Base-by-base conservation (phyloP, 805 yeast species). In the Myxozyma udenii region DNA sequence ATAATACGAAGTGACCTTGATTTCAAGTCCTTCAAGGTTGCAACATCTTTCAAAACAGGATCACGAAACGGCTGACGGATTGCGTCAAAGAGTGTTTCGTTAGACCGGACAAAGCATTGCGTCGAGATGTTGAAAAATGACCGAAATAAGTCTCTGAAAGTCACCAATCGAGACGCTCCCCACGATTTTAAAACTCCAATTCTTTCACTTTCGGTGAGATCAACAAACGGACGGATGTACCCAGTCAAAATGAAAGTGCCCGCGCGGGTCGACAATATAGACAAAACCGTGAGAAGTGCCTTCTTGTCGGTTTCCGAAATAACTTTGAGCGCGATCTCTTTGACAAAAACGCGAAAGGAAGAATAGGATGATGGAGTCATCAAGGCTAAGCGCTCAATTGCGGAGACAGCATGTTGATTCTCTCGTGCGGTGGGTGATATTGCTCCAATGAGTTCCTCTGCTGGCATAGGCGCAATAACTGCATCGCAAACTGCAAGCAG, bases 81-180 rank as follows among this genome's bases (percentile, higher is more conserved):
- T n/a, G 74, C 74, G 51, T 65, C 58, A 35, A 62, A 57, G 53
- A 72, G 73, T 28, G 70, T 49, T 1, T 68, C 71, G 6, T 72
- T 71, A 19, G 63, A 40, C 14, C 60, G 52, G 3, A 62, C 57
- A 52, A 66, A 74, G 0, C 68, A 54, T 26, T 62, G 39, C 19
- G 66, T 47, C 6, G 70, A 50, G 14, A n/a, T n/a, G n/a, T n/a
- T n/a, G n/a, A n/a, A n/a, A n/a, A n/a, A n/a, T n/a, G n/a, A n/a
- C 24, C 66, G 55, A 59, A 65, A 72, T 5, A 78, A 58, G 48
- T 67, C 62, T 41, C 77, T 68, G 45, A 71, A 68, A 11, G 56
- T 46, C 2, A 66, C 49, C 19, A 78, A 19, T 2, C 72, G 72
- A 6, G 80, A 74, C 51, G 66, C 66, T 32, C 72, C 62, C 80